phyloP scores from a whole-genome alignment of 257 asterid species.

The Apocynum venetum region DNA sequence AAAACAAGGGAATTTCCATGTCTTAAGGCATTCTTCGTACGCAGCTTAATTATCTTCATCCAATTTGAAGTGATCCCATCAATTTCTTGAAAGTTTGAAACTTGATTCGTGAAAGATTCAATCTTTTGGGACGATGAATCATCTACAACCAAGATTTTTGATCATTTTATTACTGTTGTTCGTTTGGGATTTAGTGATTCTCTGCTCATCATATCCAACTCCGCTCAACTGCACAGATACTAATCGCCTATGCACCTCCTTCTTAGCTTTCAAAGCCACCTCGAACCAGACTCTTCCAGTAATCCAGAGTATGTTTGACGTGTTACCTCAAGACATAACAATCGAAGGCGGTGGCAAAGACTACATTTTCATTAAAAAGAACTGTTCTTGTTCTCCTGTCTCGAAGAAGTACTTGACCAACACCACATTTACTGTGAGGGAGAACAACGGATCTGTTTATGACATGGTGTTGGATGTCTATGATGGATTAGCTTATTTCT shows the following conservation, averaged over 20 bases:
- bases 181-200: conserved; percentile 18
- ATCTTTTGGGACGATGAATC: conserved; percentile 39
- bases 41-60: conserved; percentile 14
- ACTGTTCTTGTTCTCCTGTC: conserved; percentile 82
- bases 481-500: conserved; percentile 73
- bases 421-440: conserved; percentile 75
- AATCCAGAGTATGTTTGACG: conserved; percentile 94
- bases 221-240: conserved; percentile 87
- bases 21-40: conserved; percentile 18
- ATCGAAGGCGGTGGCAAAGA: conserved; percentile 73
- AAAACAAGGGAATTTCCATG: background rate
- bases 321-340: conserved; percentile 60
- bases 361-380: conserved; percentile 72
- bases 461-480: conserved; percentile 66
- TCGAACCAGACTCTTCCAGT: conserved; percentile 50
- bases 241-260: conserved; percentile 69
- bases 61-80: conserved; percentile 1
- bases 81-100: conserved; percentile 16
- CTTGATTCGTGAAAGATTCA: conserved; percentile 18
- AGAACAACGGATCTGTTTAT: conserved; percentile 64
- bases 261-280: conserved; percentile 77
- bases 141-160: conserved; percentile 30
- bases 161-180: conserved; percentile 24
- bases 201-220: conserved; percentile 33
- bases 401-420: conserved; percentile 53